Conservation (phyloP, 2,329 filamentous ascomycete species). For the Exophiala sp. region DNA sequence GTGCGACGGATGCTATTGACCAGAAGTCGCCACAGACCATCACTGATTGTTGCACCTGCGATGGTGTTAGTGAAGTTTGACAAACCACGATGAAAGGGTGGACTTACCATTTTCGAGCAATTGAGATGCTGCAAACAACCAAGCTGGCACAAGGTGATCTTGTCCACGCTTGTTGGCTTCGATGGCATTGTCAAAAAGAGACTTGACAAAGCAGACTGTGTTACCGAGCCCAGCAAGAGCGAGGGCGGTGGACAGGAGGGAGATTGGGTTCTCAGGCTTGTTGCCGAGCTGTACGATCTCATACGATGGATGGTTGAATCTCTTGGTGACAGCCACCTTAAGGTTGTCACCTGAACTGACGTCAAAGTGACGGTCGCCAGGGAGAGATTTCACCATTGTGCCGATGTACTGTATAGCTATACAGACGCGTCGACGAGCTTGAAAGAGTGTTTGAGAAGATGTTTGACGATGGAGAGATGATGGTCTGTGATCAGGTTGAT, state of each 20-base stretch:
- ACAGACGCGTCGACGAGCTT: not conserved
- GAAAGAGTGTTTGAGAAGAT: not conserved
- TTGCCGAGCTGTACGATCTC: conserved; percentile 9
- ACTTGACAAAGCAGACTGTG: conserved; percentile 4
- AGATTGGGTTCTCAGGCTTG: conserved; percentile 1
- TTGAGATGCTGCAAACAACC: conserved; percentile 13
- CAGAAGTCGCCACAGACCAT: conserved; percentile 10
- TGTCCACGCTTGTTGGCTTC: not conserved
- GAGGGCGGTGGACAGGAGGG: not conserved
- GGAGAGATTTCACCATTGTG: conserved; percentile 2
- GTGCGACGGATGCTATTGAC: conserved; percentile 48
- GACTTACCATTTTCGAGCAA: conserved; percentile 16
- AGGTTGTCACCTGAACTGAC: not conserved
- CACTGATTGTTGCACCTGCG: conserved; percentile 12
- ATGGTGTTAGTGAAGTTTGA: not conserved
- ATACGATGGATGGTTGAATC: not conserved
- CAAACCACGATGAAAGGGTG: not conserved
- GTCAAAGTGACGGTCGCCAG: conserved; percentile 3
- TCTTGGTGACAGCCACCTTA: not conserved
- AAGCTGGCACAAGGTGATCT: not conserved
- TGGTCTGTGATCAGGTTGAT: not conserved
- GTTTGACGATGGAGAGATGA: not conserved
- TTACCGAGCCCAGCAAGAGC: not conserved
- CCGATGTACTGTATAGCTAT: not conserved
- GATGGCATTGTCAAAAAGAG: conserved; percentile 3